A percentile compares a stretch with the other conserved stretches of the same genome.
phyloP scores from a whole-genome alignment of 495 filamentous ascomycete species.

The Ascodesmis nigricans region DNA sequence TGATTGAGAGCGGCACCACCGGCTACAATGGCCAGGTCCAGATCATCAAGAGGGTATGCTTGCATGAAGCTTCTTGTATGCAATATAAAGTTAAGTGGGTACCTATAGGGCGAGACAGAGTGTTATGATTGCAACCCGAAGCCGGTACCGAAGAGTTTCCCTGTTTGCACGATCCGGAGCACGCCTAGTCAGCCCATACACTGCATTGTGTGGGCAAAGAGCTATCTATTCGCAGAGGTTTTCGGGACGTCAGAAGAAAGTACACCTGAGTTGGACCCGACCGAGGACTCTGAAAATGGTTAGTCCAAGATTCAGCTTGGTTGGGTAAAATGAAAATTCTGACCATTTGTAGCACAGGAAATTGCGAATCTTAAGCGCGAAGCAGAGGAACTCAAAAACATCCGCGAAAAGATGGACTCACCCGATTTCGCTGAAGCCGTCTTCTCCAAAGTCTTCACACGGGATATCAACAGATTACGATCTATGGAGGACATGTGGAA shows the following conservation, averaged over 20 bases:
- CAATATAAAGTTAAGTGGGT: conserved; percentile 9
- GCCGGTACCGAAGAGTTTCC: conserved; percentile 69
- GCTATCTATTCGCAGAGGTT: conserved; percentile 81
- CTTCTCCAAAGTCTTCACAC: conserved; percentile 80
- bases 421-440: conserved; percentile 56
- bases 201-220: conserved; percentile 99
- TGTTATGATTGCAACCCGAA: conserved; percentile 92
- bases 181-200: conserved; percentile 91
- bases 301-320: conserved; percentile 6
- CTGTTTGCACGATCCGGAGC: conserved; percentile 90
- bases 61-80: neutral
- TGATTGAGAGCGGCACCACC: conserved; percentile 93
- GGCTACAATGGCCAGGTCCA: conserved; percentile 97
- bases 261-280: conserved; percentile 48
- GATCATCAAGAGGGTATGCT: conserved; percentile 59
- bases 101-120: conserved; percentile 50
- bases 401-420: conserved; percentile 63
- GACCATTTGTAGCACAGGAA: conserved; percentile 38
- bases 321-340: conserved; percentile 10
- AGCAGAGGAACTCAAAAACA: conserved; percentile 58
- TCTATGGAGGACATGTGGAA: conserved; percentile 97
- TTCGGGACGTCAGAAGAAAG: conserved; percentile 84
- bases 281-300: conserved; percentile 64
- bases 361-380: conserved; percentile 69
- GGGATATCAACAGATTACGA: conserved; percentile 64